Conservation (phyloP, 2,329 filamentous ascomycete species). For the Pseudopithomyces maydicus region DNA sequence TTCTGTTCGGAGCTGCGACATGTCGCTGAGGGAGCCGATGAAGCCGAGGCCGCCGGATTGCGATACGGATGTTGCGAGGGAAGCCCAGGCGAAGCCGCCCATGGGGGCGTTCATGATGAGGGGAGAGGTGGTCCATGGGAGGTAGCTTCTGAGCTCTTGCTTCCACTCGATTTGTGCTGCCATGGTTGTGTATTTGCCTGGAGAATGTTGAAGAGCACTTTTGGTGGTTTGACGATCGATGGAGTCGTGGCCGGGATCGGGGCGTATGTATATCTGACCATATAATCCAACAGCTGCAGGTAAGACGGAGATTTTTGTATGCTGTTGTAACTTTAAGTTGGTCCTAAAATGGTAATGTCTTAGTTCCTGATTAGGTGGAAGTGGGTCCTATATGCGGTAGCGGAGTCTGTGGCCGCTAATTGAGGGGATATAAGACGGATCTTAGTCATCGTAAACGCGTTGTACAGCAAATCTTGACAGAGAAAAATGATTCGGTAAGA, state of each 20-base stretch:
- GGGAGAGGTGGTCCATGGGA: slow-evolving; percentile 62
- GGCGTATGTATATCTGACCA: neutral
- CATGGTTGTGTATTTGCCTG: neutral
- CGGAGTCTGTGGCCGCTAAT: neutral
- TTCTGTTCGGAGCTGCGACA: slow-evolving; percentile 34
- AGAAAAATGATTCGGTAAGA: neutral
- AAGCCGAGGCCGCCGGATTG: slow-evolving; percentile 54
- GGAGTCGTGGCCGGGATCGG: neutral
- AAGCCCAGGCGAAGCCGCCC: slow-evolving; percentile 63
- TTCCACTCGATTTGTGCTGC: neutral
- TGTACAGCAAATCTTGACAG: neutral
- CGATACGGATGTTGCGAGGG: slow-evolving; percentile 66
- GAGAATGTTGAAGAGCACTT: too few species aligned
- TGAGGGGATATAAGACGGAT: neutral
- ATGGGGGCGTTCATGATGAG: slow-evolving; percentile 70
- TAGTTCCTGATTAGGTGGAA: neutral
- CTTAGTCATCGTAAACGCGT: neutral
- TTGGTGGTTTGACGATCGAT: too few species aligned
- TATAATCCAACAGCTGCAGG: neutral
- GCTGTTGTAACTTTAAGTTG: neutral
- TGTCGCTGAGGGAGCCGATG: slow-evolving; percentile 46
- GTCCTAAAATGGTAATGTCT: neutral
- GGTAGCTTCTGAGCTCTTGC: slow-evolving; percentile 12
- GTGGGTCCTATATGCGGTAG: neutral
- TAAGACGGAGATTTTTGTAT: neutral